These are phyloP conservation scores for Sisymbrium altissimum DNA, from an alignment of 345 rosid genomes.

Conservation along the genomic window DNA sequence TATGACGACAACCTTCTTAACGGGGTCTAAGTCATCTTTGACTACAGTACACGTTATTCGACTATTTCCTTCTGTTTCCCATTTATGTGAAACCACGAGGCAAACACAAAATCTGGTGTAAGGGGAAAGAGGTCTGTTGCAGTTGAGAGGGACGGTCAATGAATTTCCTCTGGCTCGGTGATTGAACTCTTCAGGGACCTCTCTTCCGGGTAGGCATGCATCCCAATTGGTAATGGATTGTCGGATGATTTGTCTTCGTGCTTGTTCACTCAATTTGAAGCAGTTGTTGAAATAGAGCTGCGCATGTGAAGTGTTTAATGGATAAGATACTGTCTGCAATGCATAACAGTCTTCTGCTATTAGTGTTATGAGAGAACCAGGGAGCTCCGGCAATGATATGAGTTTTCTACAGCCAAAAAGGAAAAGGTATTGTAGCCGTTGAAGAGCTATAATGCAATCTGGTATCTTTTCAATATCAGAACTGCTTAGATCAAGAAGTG, in stretches of 20 bases:
- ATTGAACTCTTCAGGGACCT: neutral
- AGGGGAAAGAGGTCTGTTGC: neutral
- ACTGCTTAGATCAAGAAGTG: neutral
- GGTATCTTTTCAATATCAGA: neutral
- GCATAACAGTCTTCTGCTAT: neutral
- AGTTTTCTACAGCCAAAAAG: neutral
- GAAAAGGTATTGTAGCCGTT: neutral
- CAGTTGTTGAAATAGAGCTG: neutral
- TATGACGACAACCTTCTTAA: no score
- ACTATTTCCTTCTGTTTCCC: neutral
- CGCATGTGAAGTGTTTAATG: neutral
- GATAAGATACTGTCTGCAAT: neutral
- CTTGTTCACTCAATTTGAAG: neutral
- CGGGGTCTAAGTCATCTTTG: no score
- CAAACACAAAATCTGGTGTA: neutral
- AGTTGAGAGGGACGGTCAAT: neutral
- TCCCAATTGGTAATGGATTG: neutral
- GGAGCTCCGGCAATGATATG: conserved; percentile 4
- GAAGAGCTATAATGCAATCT: neutral
- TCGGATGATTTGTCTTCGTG: neutral
- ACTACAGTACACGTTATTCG: no score
- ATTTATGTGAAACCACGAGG: neutral
- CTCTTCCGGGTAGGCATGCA: neutral
- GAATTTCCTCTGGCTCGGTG: neutral
- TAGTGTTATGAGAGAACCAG: neutral